Base-by-base conservation (phyloP, 176 grass and related monocot genomes). In the Raddia guianensis region DNA sequence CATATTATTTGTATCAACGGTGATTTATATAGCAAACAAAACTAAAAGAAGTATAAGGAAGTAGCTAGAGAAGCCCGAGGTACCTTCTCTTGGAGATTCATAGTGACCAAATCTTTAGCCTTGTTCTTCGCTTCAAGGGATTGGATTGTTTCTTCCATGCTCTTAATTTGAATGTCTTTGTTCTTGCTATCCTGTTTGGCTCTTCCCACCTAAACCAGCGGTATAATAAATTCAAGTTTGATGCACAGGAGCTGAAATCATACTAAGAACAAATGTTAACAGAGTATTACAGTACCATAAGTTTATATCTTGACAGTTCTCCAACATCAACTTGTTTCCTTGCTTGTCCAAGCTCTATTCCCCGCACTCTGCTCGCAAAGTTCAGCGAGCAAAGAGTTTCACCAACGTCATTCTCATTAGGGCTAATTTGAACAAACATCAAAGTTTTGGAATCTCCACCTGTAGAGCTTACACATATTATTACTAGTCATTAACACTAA, bases 391-490 rank as follows among this genome's bases (percentile, higher is more conserved):
- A 99, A 70, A 99, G 88, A 54, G 96, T 99, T 85, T 99, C 96
- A 20, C 92, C 90, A n/a, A 90, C 68, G 16, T 99, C 96, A 82
- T 91, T 89, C 67, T 99, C 96, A 74, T 90, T 93, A 14, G 96
- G 96, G 43, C 96, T 99, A 46, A 99, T 95, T 77, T 99, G 96
- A 56, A 99, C 90, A 86, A 99, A 99, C 96, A 99, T 99, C 64
- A 99, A 78, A 34, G 90, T 95, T 71, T 99, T 99, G 44, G 96
- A 99, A 50, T 99, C 96, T 58, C 96, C 96, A 88, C 92, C 96
- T 99, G 78, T 62, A 90, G 85, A 53, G 72, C 4, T 75, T 72
- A 69, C 33, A 68, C 66, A 59, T 18, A n/a, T 84, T 27, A 82
- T 59, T 71, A 54, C 8, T 2, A 46, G 77, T 86, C 27, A 27